Evolutionary conservation across 495 filamentous ascomycete genomes (phyloP).

Genomic region (Filosporella fistucella): DNA sequence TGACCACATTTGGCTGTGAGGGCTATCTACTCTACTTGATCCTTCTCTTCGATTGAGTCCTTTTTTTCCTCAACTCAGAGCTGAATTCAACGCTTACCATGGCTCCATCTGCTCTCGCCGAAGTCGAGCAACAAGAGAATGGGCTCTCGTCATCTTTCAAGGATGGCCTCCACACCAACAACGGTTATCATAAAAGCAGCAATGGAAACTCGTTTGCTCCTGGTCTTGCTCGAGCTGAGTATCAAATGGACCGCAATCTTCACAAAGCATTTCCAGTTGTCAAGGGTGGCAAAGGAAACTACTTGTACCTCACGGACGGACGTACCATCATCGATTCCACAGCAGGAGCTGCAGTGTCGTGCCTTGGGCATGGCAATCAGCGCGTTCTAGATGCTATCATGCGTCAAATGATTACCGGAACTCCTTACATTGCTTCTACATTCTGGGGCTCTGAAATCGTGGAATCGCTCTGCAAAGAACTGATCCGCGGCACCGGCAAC

Average conservation of each 20-base stretch:
- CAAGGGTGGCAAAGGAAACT: conserved; percentile 17
- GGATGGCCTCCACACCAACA: neutral
- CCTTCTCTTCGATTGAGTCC: conserved; percentile 3
- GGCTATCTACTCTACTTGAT: conserved; percentile 9
- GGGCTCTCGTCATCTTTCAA: neutral
- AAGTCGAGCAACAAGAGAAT: neutral
- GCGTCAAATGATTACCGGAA: conserved; percentile 30
- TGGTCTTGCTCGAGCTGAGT: conserved; percentile 6
- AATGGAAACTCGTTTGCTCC: neutral
- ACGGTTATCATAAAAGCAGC: neutral
- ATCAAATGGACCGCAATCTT: conserved; percentile 17
- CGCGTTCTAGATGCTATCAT: conserved; percentile 34
- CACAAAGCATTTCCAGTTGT: conserved; percentile 19
- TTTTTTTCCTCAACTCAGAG: neutral
- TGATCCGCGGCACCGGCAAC: conserved; percentile 41
- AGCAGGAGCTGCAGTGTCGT: conserved; percentile 50
- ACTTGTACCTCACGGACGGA: conserved; percentile 45
- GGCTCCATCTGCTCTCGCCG: conserved; percentile 13
- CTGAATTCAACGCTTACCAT: conserved; percentile 2
- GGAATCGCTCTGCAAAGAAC: conserved; percentile 34
- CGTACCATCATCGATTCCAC: conserved; percentile 60
- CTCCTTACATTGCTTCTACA: conserved; percentile 38
- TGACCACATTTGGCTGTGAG: conserved; percentile 2
- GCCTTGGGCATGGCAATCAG: conserved; percentile 42
- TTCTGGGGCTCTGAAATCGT: conserved; percentile 37